These are phyloP conservation scores for Hura crepitans DNA, from an alignment of 441 rosid genomes.

Conservation along the genomic window DNA sequence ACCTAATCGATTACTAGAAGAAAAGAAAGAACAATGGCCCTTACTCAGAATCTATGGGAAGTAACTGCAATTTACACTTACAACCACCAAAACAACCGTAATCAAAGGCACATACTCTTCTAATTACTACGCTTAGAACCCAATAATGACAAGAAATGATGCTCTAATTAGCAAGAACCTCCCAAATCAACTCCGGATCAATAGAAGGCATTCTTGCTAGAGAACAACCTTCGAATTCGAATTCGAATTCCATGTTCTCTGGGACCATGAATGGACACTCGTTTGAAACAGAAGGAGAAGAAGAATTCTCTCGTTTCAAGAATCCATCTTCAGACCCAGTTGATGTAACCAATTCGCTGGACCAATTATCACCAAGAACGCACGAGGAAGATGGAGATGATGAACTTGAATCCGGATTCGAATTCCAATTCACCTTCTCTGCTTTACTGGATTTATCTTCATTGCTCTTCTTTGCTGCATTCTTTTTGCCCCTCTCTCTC, in stretches of 20 bases:
- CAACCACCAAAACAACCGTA: too few species aligned
- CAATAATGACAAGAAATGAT: too few species aligned
- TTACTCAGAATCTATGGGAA: too few species aligned
- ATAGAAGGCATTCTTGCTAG: constrained; percentile 85
- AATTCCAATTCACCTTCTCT: constrained; percentile 30
- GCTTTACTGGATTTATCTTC: neutral
- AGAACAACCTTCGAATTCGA: constrained; percentile 48
- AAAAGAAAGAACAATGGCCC: too few species aligned
- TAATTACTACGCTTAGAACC: too few species aligned
- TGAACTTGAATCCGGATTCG: constrained; percentile 31
- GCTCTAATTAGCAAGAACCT: constrained; percentile 65
- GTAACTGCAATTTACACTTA: too few species aligned
- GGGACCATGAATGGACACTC: too few species aligned
- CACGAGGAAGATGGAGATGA: constrained; percentile 30
- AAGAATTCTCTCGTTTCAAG: constrained; percentile 47
- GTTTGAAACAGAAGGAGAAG: constrained; percentile 37
- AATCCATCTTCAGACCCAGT: constrained; percentile 42
- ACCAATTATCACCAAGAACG: constrained; percentile 40
- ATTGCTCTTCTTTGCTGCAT: constrained; percentile 33
- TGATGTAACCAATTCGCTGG: constrained; percentile 38
- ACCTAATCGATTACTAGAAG: too few species aligned
- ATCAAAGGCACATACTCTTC: too few species aligned
- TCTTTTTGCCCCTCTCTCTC: constrained; percentile 58
- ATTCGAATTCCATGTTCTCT: constrained; percentile 28
- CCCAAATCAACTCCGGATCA: constrained; percentile 91